Base-by-base conservation (phyloP, 31 red algal species). In the Odonthalia washingtoniensis region DNA sequence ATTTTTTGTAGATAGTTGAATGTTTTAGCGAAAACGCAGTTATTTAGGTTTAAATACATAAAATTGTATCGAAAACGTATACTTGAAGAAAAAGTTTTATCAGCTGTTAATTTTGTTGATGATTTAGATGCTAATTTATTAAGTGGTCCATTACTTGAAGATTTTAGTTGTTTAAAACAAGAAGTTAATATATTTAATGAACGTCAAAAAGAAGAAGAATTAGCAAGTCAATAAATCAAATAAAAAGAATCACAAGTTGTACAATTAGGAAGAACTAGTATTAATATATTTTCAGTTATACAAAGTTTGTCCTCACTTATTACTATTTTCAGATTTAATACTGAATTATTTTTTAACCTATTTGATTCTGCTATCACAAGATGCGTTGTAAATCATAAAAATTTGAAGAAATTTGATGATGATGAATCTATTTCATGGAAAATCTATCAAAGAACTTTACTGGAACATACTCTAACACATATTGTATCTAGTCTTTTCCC, bases 401-500 rank as follows among this genome's bases (percentile, higher is more conserved):
- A 16, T 28, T 31, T 46, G 0, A 26, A 52, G 41, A 46, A 75
- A 46, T 41, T 37, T 64, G 30, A 53, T 21, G 40, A 40, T 31
- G 24, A 65, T 43, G n/a, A n/a, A n/a, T 53, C 72, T 36, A 41
- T 89, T 37, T 60, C 43, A 37, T 80, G 86, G 21, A 49, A 70
- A 62, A 65, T 44, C 14, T 90, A 75, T 66, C 65, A 90, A 69
- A n/a, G n/a, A n/a, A n/a, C n/a, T 90, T 77, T n/a, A n/a, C n/a
- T n/a, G n/a, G n/a, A n/a, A n/a, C n/a, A n/a, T n/a, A n/a, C n/a
- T n/a, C n/a, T n/a, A 43, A 27, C 27, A 18, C 46, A 57, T 61
- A 49, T 82, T 17, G 75, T 80, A 35, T 37, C 92, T 37, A 90
- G 86, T 81, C 69, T 94, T 12, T 94, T 94, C 68, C 87, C 92